Conservation (phyloP, 768 basidiomycete genomes). For the Sporobolomyces pararoseus region DNA sequence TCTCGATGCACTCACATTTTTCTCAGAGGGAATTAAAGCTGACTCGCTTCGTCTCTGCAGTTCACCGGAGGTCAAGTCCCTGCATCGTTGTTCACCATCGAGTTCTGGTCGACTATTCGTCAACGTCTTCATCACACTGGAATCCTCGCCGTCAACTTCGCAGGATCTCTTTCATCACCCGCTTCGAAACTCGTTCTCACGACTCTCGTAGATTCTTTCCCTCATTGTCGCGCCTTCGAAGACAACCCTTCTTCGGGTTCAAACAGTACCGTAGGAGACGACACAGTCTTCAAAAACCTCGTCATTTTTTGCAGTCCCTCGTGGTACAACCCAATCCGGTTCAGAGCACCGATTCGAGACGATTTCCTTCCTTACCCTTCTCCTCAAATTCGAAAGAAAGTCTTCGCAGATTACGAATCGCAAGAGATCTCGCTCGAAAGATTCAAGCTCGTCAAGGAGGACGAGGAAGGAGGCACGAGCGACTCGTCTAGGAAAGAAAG, state of each 20-base stretch:
- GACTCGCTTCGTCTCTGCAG: neutral
- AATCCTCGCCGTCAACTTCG: conserved; percentile 79
- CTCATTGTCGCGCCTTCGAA: conserved; percentile 75
- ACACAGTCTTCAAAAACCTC: conserved; percentile 18
- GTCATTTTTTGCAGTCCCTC: conserved; percentile 36
- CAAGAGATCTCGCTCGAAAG: conserved; percentile 21
- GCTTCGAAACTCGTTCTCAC: conserved; percentile 64
- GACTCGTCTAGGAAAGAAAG: neutral
- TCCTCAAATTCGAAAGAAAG: neutral
- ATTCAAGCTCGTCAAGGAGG: conserved; percentile 4
- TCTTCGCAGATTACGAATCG: conserved; percentile 1
- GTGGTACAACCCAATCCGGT: conserved; percentile 5
- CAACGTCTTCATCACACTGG: conserved; percentile 64
- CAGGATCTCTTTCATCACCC: conserved; percentile 63
- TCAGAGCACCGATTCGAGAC: conserved; percentile 11
- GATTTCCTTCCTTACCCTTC: conserved; percentile 28
- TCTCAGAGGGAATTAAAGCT: neutral
- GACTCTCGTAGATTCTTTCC: conserved; percentile 69
- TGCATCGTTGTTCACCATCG: conserved; percentile 71
- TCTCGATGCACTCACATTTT: neutral
- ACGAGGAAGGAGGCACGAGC: neutral
- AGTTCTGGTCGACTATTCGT: conserved; percentile 76
- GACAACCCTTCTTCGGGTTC: conserved; percentile 59
- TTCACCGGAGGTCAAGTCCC: conserved; percentile 94
- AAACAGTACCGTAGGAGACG: conserved; percentile 59